Evolutionary conservation across 306 rosid species (phyloP), one percentile per base, ranked within the genome.

Genomic region (Gastrolobium villosum): DNA sequence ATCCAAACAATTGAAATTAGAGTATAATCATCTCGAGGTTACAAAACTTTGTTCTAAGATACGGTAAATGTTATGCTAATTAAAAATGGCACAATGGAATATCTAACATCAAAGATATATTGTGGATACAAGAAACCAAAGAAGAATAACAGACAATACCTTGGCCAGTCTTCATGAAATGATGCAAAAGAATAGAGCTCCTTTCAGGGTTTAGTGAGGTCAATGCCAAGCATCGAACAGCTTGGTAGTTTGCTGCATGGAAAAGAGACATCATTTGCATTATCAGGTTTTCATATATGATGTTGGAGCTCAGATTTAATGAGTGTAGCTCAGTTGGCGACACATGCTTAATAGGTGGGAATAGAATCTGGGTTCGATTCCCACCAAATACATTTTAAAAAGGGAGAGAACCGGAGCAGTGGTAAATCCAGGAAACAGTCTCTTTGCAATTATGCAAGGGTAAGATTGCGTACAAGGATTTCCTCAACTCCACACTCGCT

Each of bases 151-250:
- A 36, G 81, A 77, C 10, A 80, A 65, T 89, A 94, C 98, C 98
- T 87, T 86, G 85, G 76, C 91, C 92, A 34, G 88, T 86, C 84
- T 85, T 60, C 76, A 87, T 72, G 81, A 89, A 94, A 87, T 89
- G 88, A 59, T 81, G 93, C 87, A 92, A 85, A 71, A 86, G 85
- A 80, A 92, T 91, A 82, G 97, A 88, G 85, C 88, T 82, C 79
- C 99, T 90, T 84, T 82, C 85, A 72, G 95, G 88, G 85, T 95
- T 95, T 88, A 95, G 70, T 60, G 98, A 88, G 66, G 79, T 88
- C 86, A 95, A 74, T 20, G 89, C 90, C 78, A 95, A 91, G 84
- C 97, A 92, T 66, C 86, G 81, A 65, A 95, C 97, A 76, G 99
- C 99, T 88, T 40, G 86, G 86, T 92, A 90, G 82, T 95, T 95